Base-by-base conservation (phyloP, 768 basidiomycete species). In the Phaffia australis region DNA sequence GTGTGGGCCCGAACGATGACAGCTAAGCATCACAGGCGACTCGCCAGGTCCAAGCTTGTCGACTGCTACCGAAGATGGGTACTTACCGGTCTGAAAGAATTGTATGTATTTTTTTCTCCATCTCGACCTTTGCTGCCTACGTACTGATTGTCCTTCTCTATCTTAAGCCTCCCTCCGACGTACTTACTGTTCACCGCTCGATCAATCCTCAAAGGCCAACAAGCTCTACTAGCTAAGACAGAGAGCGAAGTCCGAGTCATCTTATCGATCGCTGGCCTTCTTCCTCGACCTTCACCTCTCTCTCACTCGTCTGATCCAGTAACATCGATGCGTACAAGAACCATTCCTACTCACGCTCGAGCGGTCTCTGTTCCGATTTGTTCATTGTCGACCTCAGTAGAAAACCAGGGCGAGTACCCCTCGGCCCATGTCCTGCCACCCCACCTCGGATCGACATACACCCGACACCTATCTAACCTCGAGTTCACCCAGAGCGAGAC, bases 21-120 rank as follows among this genome's bases (percentile, higher is more conserved):
- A 1, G 70, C 74, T 16, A 69, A 75, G 18, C 62, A 70, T 18
- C 77, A 77, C 61, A 71, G 77, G n/a, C 70, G 74, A 60, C 71
- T 72, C 52, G 77, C 77, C 30, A 73, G 77, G 56, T 74, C 74
- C 19, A 29, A 74, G 23, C 71, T 77, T 27, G 77, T 77, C 60
- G 77, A 77, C 66, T 72, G 75, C 42, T 77, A 74, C 66, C 65
- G 76, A 6, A 72, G 71, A 30, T 71, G 72, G 65, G 75, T 77
- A 23, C 70, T 77, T 14, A 73, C 75, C n/a, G 58, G 51, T 8
- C 70, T 77, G 42, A 75, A 74, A 61, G 66, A 73, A 16, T 65
- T 69, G 67, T 69, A 46, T 46, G 67, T 69, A 54, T 54, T 8
- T 54, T 54, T 27, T 50, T 50, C 49, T 15, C 5, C 52, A 54